Conservation (phyloP, 805 yeast genomes). For the Wickerhamiella alocasiicola region DNA sequence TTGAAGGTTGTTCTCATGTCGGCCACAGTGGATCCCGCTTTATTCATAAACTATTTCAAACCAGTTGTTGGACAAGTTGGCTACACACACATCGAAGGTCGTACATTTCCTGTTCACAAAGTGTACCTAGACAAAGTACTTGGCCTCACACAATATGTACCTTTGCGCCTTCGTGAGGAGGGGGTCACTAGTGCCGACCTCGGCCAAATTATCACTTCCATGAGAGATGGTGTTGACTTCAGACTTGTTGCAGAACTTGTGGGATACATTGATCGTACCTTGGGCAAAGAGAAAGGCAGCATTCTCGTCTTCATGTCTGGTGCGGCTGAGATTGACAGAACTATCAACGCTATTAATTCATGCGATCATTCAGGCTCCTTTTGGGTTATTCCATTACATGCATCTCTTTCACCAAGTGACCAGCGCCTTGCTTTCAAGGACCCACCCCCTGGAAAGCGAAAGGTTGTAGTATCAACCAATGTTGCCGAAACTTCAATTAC, state of each 20-base stretch:
- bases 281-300: constrained; percentile 50
- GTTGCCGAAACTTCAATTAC: constrained; percentile 97
- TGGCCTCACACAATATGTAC: constrained; percentile 39
- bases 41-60: constrained; percentile 56
- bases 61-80: constrained; percentile 29
- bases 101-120: constrained; percentile 86
- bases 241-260: constrained; percentile 53
- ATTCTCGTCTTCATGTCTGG: constrained; percentile 84
- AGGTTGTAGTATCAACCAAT: constrained; percentile 80
- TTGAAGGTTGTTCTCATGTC: constrained; percentile 76
- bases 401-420: constrained; percentile 71
- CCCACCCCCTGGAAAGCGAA: constrained; percentile 46
- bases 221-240: constrained; percentile 46
- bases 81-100: constrained; percentile 76
- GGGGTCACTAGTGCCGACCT: constrained; percentile 18
- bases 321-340: constrained; percentile 67
- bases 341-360: constrained; percentile 34
- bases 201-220: constrained; percentile 24
- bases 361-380: constrained; percentile 24
- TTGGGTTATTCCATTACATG: constrained; percentile 66
- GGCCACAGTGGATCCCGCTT: constrained; percentile 71
- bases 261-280: constrained; percentile 37
- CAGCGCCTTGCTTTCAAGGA: constrained; percentile 61
- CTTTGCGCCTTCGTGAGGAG: constrained; percentile 15
- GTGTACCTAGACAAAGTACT: constrained; percentile 58